A percentile compares a stretch with the other conserved stretches of the same genome.
Conservation (phyloP, 2,329 filamentous ascomycete species). For the Microdochium bolleyi region DNA sequence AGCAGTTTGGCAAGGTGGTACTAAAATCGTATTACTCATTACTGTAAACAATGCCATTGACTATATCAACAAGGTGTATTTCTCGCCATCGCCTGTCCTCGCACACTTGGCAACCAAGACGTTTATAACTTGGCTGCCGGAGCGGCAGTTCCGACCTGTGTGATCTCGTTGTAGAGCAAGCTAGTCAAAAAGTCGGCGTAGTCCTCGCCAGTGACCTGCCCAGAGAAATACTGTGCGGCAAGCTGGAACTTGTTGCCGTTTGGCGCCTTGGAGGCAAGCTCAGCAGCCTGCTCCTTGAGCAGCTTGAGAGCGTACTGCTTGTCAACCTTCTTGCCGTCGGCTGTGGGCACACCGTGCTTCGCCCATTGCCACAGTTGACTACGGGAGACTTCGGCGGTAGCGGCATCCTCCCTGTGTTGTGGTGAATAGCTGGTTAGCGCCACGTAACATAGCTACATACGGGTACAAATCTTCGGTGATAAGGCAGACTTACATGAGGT, state of each 20-base stretch:
- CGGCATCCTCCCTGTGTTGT: slow-evolving; percentile 69
- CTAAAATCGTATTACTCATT: too few species aligned
- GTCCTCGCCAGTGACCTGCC: slow-evolving; percentile 92
- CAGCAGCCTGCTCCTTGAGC: slow-evolving; percentile 76
- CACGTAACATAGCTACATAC: too few species aligned
- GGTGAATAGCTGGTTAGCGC: slow-evolving; percentile 4
- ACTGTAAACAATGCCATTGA: too few species aligned
- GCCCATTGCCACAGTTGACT: slow-evolving; percentile 97
- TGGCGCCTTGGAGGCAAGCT: slow-evolving; percentile 64
- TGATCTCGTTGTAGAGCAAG: slow-evolving; percentile 25
- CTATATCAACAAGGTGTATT: neutral
- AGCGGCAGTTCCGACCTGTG: slow-evolving; percentile 17
- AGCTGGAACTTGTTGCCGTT: slow-evolving; percentile 89
- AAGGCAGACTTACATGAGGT: slow-evolving; percentile 63
- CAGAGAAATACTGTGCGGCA: slow-evolving; percentile 85
- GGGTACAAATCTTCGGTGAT: too few species aligned
- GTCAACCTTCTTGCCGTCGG: slow-evolving; percentile 86
- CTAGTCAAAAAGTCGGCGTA: slow-evolving; percentile 92
- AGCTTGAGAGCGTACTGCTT: slow-evolving; percentile 85
- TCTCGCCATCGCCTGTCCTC: too few species aligned
- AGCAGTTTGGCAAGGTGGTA: too few species aligned
- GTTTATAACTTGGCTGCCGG: slow-evolving; percentile 21
- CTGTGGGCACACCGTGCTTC: slow-evolving; percentile 63
- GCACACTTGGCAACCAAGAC: too few species aligned
- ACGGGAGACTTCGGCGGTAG: slow-evolving; percentile 91